These are phyloP conservation scores for Aspergillus phoenicis DNA, from an alignment of 2,329 filamentous ascomycete genomes.

Conservation along the genomic window DNA sequence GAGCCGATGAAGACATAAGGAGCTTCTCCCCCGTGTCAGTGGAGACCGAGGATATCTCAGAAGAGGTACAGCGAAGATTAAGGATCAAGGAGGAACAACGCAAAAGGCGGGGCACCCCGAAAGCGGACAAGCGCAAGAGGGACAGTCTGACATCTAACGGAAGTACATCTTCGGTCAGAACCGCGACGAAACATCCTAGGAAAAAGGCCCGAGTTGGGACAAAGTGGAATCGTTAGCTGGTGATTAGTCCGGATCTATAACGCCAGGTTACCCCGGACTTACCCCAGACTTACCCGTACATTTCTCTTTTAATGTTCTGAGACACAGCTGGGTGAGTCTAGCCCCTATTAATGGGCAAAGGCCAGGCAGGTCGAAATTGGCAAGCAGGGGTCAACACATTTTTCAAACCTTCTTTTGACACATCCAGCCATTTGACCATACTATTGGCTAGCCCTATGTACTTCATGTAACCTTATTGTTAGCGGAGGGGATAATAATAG, in stretches of 20 bases:
- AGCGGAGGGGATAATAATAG: no score
- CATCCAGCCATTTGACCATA: no score
- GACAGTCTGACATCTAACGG: constrained; percentile 38
- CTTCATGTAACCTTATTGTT: no score
- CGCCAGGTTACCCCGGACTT: no score
- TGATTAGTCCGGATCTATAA: no score
- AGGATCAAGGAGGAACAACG: constrained; percentile 46
- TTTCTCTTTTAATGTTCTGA: neutral
- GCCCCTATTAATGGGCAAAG: no score
- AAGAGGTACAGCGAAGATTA: constrained; percentile 48
- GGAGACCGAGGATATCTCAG: constrained; percentile 49
- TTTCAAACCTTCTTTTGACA: no score
- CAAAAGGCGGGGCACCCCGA: constrained; percentile 30
- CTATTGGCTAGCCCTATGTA: no score
- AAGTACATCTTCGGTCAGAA: constrained; percentile 19
- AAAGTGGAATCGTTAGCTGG: neutral
- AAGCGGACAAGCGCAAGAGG: constrained; percentile 41
- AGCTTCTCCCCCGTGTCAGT: constrained; percentile 28
- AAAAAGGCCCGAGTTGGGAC: constrained; percentile 25
- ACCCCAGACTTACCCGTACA: neutral
- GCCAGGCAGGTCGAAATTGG: no score
- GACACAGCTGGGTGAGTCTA: no score
- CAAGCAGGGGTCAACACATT: no score
- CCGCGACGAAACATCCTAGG: constrained; percentile 20
- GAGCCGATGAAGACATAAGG: constrained; percentile 28